phyloP scores from a whole-genome alignment of 2,329 filamentous ascomycete species.

The Geoglossum cookeanum region DNA sequence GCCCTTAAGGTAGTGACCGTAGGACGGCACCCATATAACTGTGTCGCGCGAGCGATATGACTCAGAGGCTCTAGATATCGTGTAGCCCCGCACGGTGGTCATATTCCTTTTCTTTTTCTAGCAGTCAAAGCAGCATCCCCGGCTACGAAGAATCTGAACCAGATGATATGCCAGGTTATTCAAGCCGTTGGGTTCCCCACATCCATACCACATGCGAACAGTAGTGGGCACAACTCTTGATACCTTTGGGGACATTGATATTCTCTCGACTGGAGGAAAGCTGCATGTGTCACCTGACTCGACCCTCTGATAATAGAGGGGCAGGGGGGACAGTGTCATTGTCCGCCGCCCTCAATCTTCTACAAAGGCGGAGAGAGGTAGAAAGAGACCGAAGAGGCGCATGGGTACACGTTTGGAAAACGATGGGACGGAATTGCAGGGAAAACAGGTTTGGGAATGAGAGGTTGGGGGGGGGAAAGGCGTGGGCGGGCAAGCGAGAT shows the following conservation, averaged over 20 bases:
- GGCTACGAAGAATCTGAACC: no score
- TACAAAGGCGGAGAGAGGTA: not conserved
- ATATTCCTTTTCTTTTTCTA: no score
- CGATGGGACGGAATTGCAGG: not conserved
- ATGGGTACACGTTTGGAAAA: not conserved
- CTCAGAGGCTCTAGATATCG: no score
- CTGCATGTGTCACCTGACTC: not conserved
- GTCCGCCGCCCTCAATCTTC: not conserved
- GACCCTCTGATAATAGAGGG: not conserved
- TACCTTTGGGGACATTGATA: not conserved
- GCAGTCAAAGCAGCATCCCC: no score
- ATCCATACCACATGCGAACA: no score
- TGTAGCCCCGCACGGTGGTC: no score
- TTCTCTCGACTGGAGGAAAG: not conserved
- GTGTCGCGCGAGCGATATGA: no score
- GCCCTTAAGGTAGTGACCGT: not conserved
- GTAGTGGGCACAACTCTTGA: not conserved
- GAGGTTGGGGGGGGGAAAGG: not conserved
- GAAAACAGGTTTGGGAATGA: not conserved
- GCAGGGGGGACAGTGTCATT: not conserved
- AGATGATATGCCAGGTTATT: no score
- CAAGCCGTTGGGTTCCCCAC: no score
- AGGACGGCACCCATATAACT: not conserved
- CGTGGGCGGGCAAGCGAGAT: not conserved
- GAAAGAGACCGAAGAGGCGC: not conserved